These are phyloP conservation scores for Trichocladium uniseriatum DNA, from an alignment of 495 filamentous ascomycete species.

Conservation along the genomic window DNA sequence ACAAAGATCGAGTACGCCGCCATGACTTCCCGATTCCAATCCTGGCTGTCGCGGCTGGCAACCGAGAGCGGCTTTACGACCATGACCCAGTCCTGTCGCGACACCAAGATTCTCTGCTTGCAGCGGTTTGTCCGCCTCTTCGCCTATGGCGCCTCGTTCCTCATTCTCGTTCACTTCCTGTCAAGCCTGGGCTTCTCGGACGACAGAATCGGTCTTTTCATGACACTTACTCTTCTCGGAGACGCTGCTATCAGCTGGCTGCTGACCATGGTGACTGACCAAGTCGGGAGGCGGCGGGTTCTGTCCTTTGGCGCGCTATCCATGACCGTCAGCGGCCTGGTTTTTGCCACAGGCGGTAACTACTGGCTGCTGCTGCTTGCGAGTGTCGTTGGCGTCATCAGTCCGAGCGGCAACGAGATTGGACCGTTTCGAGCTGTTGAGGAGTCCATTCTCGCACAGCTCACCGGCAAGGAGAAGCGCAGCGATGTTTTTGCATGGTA, in stretches of 20 bases:
- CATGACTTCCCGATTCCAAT: too few species aligned
- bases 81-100: too few species aligned
- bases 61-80: too few species aligned
- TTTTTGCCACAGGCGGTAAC: slow-evolving; percentile 58
- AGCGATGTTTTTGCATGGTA: slow-evolving; percentile 84
- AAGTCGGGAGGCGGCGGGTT: slow-evolving; percentile 57
- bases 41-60: too few species aligned
- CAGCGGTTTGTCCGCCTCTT: slow-evolving; percentile 55
- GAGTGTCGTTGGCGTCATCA: slow-evolving; percentile 74
- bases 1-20: too few species aligned
- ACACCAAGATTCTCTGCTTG: slow-evolving; percentile 66
- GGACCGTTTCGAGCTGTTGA: slow-evolving; percentile 80
- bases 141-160: slow-evolving; percentile 33
- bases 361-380: slow-evolving; percentile 70
- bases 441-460: slow-evolving; percentile 66
- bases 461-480: slow-evolving; percentile 52
- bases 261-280: slow-evolving; percentile 70
- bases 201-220: slow-evolving; percentile 69
- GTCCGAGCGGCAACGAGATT: slow-evolving; percentile 68
- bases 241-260: slow-evolving; percentile 68
- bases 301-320: slow-evolving; percentile 55
- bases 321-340: slow-evolving; percentile 58
- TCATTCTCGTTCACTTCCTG: slow-evolving; percentile 42
- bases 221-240: slow-evolving; percentile 75
- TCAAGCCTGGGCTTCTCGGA: slow-evolving; percentile 54